Conservation (phyloP, 2,329 filamentous ascomycete genomes). For the Fusarium sacchari region DNA sequence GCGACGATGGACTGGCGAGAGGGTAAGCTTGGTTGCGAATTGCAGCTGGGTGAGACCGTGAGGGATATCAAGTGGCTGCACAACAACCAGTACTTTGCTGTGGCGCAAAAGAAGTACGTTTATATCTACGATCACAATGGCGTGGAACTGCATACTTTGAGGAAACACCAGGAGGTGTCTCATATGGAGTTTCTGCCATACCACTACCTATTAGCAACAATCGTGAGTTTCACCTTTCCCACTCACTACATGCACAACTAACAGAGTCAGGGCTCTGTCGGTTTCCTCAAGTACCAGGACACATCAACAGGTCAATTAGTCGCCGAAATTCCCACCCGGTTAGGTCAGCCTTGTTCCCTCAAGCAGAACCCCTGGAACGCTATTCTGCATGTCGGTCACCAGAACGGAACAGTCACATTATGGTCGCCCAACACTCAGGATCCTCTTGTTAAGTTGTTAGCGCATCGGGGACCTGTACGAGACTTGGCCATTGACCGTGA, state of each 20-base stretch:
- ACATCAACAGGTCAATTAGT: slow-evolving; percentile 92
- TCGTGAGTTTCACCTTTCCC: slow-evolving; percentile 63
- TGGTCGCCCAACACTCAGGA: slow-evolving; percentile 94
- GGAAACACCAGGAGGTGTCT: slow-evolving; percentile 89
- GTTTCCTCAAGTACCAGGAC: slow-evolving; percentile 93
- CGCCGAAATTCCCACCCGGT: slow-evolving; percentile 83
- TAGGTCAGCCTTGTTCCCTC: slow-evolving; percentile 85
- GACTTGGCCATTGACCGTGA: slow-evolving; percentile 87
- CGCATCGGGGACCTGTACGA: slow-evolving; percentile 88
- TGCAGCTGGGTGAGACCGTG: slow-evolving; percentile 91
- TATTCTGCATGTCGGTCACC: slow-evolving; percentile 90
- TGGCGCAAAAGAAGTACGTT: slow-evolving; percentile 94
- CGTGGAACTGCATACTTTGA: slow-evolving; percentile 90
- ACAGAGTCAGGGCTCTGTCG: slow-evolving; percentile 72
- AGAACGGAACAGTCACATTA: slow-evolving; percentile 92
- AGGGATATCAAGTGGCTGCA: slow-evolving; percentile 92
- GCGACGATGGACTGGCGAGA: slow-evolving; percentile 97
- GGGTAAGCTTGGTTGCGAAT: slow-evolving; percentile 88
- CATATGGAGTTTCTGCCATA: slow-evolving; percentile 97
- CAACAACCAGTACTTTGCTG: slow-evolving; percentile 93
- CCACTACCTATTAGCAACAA: slow-evolving; percentile 90
- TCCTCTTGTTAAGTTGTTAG: slow-evolving; percentile 89
- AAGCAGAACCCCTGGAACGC: slow-evolving; percentile 93
- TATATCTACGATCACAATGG: slow-evolving; percentile 96
- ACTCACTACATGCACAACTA: background rate